Base-by-base conservation (phyloP, 169 alveolate genomes). In the Plasmodium coatneyi region DNA sequence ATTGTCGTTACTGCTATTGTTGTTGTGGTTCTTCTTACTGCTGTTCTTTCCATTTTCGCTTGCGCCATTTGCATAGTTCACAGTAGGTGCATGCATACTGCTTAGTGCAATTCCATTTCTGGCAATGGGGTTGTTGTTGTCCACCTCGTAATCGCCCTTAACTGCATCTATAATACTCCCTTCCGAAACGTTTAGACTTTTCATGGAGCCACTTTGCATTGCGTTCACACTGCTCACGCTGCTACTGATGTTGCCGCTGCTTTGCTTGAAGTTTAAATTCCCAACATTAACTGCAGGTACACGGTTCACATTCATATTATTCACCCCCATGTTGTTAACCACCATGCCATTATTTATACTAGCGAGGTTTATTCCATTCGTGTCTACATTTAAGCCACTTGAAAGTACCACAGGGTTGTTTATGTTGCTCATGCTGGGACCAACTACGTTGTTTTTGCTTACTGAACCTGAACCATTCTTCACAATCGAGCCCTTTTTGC, bases 41-140 rank as follows among this genome's bases (percentile, higher is more conserved):
- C 41, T 80, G 2, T 52, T 82, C 36, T 82, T 82, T 39, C 71
- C 71, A 52, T 56, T 82, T 39, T 43, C 71, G 28, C 36, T 56
- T 25, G 56, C 34, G 25, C 28, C 79, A n/a, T 22, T 52, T 5
- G 28, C 28, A 19, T 34, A 70, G 32, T 83, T 83, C 25, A 83
- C n/a, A 70, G 5, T 70, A 3, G 83, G 46, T 7, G 22, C n/a
- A 70, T 83, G 70, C 4, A 83, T 39, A 34, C 76, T 83, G 36
- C 52, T 83, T 9, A 14, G 7, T 12, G 32, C 28, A 28, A 19
- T 41, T 22, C 71, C 71, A 32, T 34, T 83, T 83, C 82, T 22
- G 0, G 71, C 16, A 25, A 83, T 39, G 9, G 71, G 7, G 14
- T 34, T 36, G 52, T 22, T 72, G 60, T 74, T 39, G 3, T 82